phyloP scores from a whole-genome alignment of 2,329 filamentous ascomycete species.

The Zymoseptoria passerinii region DNA sequence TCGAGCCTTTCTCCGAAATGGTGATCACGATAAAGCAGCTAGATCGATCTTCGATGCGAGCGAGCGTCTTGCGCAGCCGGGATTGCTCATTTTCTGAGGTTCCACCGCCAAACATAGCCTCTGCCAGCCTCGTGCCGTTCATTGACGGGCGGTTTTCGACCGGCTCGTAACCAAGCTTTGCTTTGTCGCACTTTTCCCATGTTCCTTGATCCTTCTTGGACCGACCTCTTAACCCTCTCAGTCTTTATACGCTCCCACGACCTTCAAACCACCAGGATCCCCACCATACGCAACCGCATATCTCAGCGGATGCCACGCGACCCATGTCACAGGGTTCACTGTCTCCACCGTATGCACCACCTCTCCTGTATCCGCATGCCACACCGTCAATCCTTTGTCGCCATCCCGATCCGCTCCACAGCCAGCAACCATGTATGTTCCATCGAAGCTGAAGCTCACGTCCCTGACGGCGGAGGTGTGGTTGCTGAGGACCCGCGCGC shows the following conservation, averaged over 20 bases:
- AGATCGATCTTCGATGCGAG: too few species aligned
- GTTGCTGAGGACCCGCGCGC: constrained; percentile 59
- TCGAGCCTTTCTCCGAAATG: too few species aligned
- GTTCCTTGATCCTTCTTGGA: too few species aligned
- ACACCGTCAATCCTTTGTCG: constrained; percentile 59
- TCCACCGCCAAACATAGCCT: too few species aligned
- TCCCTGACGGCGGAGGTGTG: constrained; percentile 61
- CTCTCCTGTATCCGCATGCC: constrained; percentile 66
- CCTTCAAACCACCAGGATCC: constrained; percentile 60
- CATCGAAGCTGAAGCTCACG: constrained; percentile 71
- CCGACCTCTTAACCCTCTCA: too few species aligned
- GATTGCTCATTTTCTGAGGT: too few species aligned
- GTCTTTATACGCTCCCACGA: constrained; percentile 44
- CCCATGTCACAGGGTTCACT: constrained; percentile 53
- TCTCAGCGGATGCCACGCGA: constrained; percentile 67
- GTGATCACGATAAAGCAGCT: too few species aligned
- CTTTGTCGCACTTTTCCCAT: too few species aligned
- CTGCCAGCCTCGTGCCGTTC: too few species aligned
- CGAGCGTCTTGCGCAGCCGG: too few species aligned
- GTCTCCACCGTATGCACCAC: constrained; percentile 65
- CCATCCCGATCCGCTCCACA: constrained; percentile 50
- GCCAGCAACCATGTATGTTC: constrained; percentile 64
- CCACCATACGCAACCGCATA: constrained; percentile 65
- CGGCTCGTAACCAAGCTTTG: too few species aligned
- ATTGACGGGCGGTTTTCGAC: too few species aligned